Percentiles rank a stretch among this genome's conserved stretches.
Evolutionary conservation across 2,329 filamentous ascomycete genomes (phyloP).

Genomic region (Verticillium nonalfalfae): DNA sequence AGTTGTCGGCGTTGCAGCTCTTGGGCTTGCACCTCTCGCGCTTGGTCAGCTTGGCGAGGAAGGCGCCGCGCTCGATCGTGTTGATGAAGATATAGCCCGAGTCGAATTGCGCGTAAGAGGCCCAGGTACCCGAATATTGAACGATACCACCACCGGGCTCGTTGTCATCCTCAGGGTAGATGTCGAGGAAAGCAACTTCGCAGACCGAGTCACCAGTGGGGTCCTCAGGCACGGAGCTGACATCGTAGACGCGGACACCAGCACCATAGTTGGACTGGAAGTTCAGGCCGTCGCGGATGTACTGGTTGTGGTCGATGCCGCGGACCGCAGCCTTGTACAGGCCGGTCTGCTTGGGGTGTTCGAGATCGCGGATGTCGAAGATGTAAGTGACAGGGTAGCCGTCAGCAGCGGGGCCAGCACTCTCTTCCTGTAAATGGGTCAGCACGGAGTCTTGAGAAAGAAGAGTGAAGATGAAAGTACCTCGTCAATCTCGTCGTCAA

Average conservation of each 20-base stretch:
- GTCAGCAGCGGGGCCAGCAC: slow-evolving; percentile 30
- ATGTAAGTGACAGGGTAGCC: slow-evolving; percentile 44
- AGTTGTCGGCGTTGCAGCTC: slow-evolving; percentile 27
- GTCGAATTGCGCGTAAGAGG: slow-evolving; percentile 40
- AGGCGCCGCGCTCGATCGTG: slow-evolving; percentile 44
- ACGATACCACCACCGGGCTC: slow-evolving; percentile 27
- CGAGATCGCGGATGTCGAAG: slow-evolving; percentile 38
- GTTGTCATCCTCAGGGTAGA: slow-evolving; percentile 42
- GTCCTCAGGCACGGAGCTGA: slow-evolving; percentile 27
- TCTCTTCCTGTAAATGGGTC: slow-evolving; percentile 17
- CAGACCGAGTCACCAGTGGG: slow-evolving; percentile 38
- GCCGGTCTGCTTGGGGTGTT: slow-evolving; percentile 34
- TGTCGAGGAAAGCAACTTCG: slow-evolving; percentile 43
- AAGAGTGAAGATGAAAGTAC: slow-evolving; percentile 18
- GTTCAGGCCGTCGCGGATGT: slow-evolving; percentile 33
- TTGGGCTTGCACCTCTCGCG: slow-evolving; percentile 12
- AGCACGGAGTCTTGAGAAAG: slow-evolving; percentile 21
- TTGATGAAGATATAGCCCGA: slow-evolving; percentile 44
- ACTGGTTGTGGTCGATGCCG: slow-evolving; percentile 44
- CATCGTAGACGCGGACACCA: slow-evolving; percentile 35
- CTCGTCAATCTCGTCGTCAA: slow-evolving; percentile 48
- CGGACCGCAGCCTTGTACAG: slow-evolving; percentile 31
- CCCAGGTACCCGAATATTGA: slow-evolving; percentile 37
- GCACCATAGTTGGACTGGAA: slow-evolving; percentile 46
- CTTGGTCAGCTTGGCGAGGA: slow-evolving; percentile 32